Evolutionary conservation across 2,329 filamentous ascomycete genomes (phyloP).

Genomic region (Bipolaris victoriae): DNA sequence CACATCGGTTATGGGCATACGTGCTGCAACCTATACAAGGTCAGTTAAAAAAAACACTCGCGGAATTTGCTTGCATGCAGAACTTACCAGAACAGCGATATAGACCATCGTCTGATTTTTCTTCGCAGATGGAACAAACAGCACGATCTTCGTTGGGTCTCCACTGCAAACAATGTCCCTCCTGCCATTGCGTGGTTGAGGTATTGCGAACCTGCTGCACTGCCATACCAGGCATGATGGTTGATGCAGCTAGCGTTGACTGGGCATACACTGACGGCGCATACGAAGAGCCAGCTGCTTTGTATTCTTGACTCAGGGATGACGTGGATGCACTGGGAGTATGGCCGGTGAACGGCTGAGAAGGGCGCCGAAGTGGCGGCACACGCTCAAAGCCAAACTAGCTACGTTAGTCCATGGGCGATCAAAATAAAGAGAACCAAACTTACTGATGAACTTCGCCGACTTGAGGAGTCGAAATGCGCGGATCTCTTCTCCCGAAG

Average conservation of each 20-base stretch:
- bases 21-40: conserved; percentile 59
- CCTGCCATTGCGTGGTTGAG: conserved; percentile 80
- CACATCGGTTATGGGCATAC: conserved; percentile 64
- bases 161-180: conserved; percentile 81
- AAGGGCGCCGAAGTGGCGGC: conserved; percentile 66
- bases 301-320: conserved; percentile 58
- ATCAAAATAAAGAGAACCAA: conserved; percentile 17
- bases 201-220: conserved; percentile 80
- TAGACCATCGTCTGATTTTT: conserved; percentile 73
- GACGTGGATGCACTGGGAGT: conserved; percentile 71
- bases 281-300: conserved; percentile 65
- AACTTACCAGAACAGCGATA: conserved; percentile 70
- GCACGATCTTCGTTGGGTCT: conserved; percentile 64
- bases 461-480: conserved; percentile 81
- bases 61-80: conserved; percentile 9
- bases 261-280: conserved; percentile 84
- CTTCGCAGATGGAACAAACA: conserved; percentile 76
- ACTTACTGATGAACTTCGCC: conserved; percentile 80
- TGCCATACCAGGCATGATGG: conserved; percentile 84
- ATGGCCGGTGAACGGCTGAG: conserved; percentile 72
- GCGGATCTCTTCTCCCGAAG: conserved; percentile 93
- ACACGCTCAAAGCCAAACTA: conserved; percentile 77
- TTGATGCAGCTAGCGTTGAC: conserved; percentile 84
- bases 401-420: conserved; percentile 32
- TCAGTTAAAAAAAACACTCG: conserved; percentile 31